Evolutionary conservation across 306 rosid genomes (phyloP), one percentile per base, ranked within the genome.

Genomic region (Sindora glabra): DNA sequence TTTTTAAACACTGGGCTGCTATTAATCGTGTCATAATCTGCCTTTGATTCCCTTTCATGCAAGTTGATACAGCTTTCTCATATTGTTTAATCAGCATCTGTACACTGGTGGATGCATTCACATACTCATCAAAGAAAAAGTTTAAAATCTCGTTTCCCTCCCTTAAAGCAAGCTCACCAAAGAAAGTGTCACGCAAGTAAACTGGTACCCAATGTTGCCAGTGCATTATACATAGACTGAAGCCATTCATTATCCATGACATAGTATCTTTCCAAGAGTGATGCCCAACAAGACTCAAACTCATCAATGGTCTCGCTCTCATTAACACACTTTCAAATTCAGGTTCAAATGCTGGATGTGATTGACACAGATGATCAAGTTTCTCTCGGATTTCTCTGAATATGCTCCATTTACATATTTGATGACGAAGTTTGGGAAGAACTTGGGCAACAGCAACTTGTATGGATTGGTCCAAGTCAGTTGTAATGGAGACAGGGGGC

Each of bases 191-290:
- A 37, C 71, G 77, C 82, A 85, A 26, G 75, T 68, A 87, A 67
- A 91, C 95, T 0, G 95, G 89, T 61, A 85, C 91, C 91, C 97
- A 91, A 59, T 76, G 78, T 49, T 69, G 84, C 27, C 95, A n/a
- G 80, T 34, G 84, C 87, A 51, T 54, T 64, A 76, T 85, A 91
- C 80, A 91, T 80, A 33, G 81, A 81, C 61, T 71, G 95, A 68
- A 91, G 89, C 97, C 97, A 90, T 59, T 87, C 94, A 62, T 90
- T 81, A 64, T 87, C 89, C 87, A 77, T 67, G 69, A 76, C 14
- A 63, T 64, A 74, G 81, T 84, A 82, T 64, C 81, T 78, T 58
- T 77, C 79, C 67, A 90, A 65, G 59, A 87, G 78, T n/a, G 86
- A 74, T 22, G 32, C 74, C 97, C 97, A 90, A 37, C 61, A 62